phyloP scores from a whole-genome alignment of 2,329 filamentous ascomycete genomes.

The Stromatinia cepivora region DNA sequence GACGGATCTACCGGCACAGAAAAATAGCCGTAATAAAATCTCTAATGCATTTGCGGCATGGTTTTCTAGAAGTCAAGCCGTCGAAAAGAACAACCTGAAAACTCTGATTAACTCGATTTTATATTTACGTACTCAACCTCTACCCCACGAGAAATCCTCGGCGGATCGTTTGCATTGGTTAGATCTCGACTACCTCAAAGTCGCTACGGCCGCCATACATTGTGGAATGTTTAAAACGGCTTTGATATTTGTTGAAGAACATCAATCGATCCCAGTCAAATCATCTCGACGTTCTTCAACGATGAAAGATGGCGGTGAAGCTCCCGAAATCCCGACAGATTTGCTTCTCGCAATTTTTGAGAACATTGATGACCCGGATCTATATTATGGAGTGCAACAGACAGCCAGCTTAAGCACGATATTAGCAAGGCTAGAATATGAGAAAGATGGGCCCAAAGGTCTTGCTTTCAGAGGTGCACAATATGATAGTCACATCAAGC shows the following conservation, averaged over 20 bases:
- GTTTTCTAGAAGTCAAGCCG: slow-evolving; percentile 52
- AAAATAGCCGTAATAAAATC: slow-evolving; percentile 58
- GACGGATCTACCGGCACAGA: slow-evolving; percentile 63
- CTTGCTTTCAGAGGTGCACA: slow-evolving; percentile 88
- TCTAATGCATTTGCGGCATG: slow-evolving; percentile 66
- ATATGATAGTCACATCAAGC: slow-evolving; percentile 80
- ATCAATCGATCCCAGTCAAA: slow-evolving; percentile 56
- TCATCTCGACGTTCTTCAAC: slow-evolving; percentile 67
- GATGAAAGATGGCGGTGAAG: slow-evolving; percentile 45
- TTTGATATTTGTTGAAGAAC: slow-evolving; percentile 77
- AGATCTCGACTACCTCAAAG: slow-evolving; percentile 72
- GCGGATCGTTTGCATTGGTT: slow-evolving; percentile 83
- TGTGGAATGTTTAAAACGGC: slow-evolving; percentile 89
- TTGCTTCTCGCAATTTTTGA: slow-evolving; percentile 82
- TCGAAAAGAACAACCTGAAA: slow-evolving; percentile 62
- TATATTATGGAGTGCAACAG: slow-evolving; percentile 89
- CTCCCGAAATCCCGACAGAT: slow-evolving; percentile 56
- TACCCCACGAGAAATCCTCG: slow-evolving; percentile 74
- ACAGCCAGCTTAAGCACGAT: slow-evolving; percentile 74
- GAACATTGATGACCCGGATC: slow-evolving; percentile 92
- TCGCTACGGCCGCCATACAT: slow-evolving; percentile 68
- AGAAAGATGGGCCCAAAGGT: slow-evolving; percentile 82
- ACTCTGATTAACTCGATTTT: slow-evolving; percentile 77
- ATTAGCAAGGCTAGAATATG: slow-evolving; percentile 81
- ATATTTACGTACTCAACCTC: slow-evolving; percentile 80